A percentile compares a stretch with the other conserved stretches of the same genome.
Evolutionary conservation across 257 asterid species (phyloP).

Genomic region (Cynanchum wilfordii): DNA sequence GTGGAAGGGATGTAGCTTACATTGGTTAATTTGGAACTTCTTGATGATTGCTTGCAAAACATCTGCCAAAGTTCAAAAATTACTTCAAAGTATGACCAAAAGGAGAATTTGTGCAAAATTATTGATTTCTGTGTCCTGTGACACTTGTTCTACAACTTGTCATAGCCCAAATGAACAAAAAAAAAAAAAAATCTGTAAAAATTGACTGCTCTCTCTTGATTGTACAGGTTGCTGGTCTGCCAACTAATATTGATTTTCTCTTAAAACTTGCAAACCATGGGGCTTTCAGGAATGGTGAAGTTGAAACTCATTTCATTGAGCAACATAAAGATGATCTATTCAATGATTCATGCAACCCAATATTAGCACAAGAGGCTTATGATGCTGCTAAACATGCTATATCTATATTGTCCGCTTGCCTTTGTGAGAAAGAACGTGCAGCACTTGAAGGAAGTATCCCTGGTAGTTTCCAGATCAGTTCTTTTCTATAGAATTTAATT

Average conservation of each 20-base stretch:
- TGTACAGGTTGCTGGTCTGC: conserved; percentile 91
- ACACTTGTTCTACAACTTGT: neutral
- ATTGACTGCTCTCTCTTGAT: conserved; percentile 3
- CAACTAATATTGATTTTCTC: conserved; percentile 92
- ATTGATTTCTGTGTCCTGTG: neutral
- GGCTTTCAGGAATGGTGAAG: conserved; percentile 80
- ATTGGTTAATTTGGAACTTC: neutral
- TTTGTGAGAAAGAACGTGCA: conserved; percentile 56
- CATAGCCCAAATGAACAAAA: neutral
- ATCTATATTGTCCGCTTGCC: conserved; percentile 73
- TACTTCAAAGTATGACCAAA: neutral
- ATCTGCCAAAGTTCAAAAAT: neutral
- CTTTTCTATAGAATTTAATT: conserved; percentile 12
- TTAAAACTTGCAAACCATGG: conserved; percentile 64
- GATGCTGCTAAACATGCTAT: conserved; percentile 53
- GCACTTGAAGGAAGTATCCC: conserved; percentile 36
- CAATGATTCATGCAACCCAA: conserved; percentile 37
- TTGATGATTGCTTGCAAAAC: neutral
- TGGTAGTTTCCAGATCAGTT: conserved; percentile 39
- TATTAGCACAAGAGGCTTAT: conserved; percentile 37
- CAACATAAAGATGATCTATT: conserved; percentile 68
- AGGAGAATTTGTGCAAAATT: neutral
- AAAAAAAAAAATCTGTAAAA: neutral
- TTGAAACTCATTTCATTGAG: conserved; percentile 94
- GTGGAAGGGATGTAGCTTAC: neutral